A percentile compares a stretch with the other conserved stretches of the same genome.
Evolutionary conservation across 2,329 filamentous ascomycete species (phyloP).

Genomic region (Aureobasidium mangrovei): DNA sequence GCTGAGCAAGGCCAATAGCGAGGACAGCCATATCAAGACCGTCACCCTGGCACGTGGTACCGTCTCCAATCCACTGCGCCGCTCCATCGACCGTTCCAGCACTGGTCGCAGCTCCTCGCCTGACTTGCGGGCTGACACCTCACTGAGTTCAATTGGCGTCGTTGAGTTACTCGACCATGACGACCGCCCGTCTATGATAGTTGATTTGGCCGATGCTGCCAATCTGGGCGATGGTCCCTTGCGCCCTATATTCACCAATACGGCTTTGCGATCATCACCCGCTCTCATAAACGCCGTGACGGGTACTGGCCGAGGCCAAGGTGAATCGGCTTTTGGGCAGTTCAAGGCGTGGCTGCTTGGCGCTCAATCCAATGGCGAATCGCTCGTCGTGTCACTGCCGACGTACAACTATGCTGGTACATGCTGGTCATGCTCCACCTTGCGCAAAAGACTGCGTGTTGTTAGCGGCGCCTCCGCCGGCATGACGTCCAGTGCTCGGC

Average conservation of each 20-base stretch:
- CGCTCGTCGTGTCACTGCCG: conserved; percentile 44
- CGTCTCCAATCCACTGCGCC: conserved; percentile 31
- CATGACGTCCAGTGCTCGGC: neutral
- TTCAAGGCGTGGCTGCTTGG: conserved; percentile 65
- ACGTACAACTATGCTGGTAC: conserved; percentile 56
- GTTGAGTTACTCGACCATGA: conserved; percentile 69
- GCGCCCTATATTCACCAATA: conserved; percentile 59
- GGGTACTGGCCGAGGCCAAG: conserved; percentile 33
- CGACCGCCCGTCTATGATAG: conserved; percentile 64
- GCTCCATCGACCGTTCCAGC: conserved; percentile 45
- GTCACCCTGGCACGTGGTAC: conserved; percentile 43
- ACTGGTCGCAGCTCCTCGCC: conserved; percentile 43
- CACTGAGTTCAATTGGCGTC: conserved; percentile 57
- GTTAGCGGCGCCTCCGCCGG: conserved; percentile 45
- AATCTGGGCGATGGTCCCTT: conserved; percentile 48
- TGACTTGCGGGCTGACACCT: conserved; percentile 44
- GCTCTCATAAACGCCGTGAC: conserved; percentile 49
- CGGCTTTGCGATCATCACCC: conserved; percentile 52
- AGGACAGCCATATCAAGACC: conserved; percentile 43
- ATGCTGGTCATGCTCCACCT: conserved; percentile 61
- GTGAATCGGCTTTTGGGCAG: conserved; percentile 38
- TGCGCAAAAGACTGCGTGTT: conserved; percentile 60
- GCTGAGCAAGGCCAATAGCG: conserved; percentile 42
- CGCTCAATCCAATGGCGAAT: conserved; percentile 44
- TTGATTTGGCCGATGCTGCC: conserved; percentile 55